A percentile compares a stretch with the other conserved stretches of the same genome.
These are phyloP conservation scores for Psilocybe sp. DNA, from an alignment of 768 basidiomycete genomes.

Conservation along the genomic window DNA sequence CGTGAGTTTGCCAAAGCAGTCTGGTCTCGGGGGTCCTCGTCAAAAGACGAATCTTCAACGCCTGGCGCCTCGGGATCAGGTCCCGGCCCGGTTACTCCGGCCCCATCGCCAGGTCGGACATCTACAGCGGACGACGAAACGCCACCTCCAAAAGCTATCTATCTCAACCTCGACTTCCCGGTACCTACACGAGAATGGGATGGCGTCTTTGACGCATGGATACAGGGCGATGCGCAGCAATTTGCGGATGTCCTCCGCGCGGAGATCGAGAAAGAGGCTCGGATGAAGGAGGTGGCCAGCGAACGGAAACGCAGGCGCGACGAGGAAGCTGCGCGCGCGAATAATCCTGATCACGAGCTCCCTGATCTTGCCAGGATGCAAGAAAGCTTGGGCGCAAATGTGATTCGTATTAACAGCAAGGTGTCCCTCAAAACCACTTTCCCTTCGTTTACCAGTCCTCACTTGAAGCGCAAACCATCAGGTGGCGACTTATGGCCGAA, in stretches of 20 bases:
- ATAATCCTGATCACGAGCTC: slow-evolving; percentile 14
- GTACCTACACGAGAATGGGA: slow-evolving; percentile 86
- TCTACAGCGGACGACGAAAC: slow-evolving; percentile 46
- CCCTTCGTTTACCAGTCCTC: too few species aligned
- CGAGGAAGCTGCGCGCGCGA: slow-evolving; percentile 33
- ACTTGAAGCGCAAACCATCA: too few species aligned
- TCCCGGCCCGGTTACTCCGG: slow-evolving; percentile 34
- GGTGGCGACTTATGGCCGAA: not conserved
- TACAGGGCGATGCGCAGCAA: slow-evolving; percentile 82
- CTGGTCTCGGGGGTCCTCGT: slow-evolving; percentile 42
- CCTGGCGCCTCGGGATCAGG: slow-evolving; percentile 13
- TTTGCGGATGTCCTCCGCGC: slow-evolving; percentile 64
- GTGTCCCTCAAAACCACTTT: too few species aligned
- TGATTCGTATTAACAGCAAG: too few species aligned
- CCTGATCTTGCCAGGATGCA: slow-evolving; percentile 13
- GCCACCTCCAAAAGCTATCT: slow-evolving; percentile 51
- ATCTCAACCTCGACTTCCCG: slow-evolving; percentile 86
- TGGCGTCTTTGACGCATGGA: slow-evolving; percentile 86
- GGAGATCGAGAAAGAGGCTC: slow-evolving; percentile 55
- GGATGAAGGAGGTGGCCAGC: slow-evolving; percentile 48
- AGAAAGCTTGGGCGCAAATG: not conserved
- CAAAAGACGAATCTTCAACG: slow-evolving; percentile 24
- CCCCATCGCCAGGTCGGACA: slow-evolving; percentile 46
- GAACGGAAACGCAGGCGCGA: slow-evolving; percentile 60
- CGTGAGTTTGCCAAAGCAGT: slow-evolving; percentile 84